These are phyloP conservation scores for Tardiomyces blankii DNA, from an alignment of 1,139 yeast genomes.

Conservation along the genomic window DNA sequence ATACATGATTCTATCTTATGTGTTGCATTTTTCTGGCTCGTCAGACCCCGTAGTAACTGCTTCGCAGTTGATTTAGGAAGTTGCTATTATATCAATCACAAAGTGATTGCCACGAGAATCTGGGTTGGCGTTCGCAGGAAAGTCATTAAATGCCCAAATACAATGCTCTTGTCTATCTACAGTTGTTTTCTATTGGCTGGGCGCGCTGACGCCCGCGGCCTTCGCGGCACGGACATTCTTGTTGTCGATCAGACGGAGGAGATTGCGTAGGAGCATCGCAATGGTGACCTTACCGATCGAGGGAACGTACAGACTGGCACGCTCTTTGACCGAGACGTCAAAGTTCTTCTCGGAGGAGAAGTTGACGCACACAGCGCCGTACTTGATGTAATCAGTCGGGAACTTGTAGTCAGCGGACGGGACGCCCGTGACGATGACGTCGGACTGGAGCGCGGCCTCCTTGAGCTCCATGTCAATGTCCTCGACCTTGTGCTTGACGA, in stretches of 20 bases:
- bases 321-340: conserved; percentile 61
- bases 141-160: background rate
- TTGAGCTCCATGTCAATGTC: conserved; percentile 43
- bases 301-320: conserved; percentile 88
- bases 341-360: conserved; percentile 87
- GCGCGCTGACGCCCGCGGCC: background rate
- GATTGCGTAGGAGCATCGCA: conserved; percentile 81
- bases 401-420: conserved; percentile 77
- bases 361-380: conserved; percentile 86
- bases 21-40: background rate
- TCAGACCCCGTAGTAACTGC: no score
- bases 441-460: conserved; percentile 63
- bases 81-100: no score
- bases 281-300: conserved; percentile 94
- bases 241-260: conserved; percentile 69
- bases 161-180: background rate
- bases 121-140: no score
- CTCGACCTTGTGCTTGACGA: conserved; percentile 78
- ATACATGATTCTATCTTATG: background rate
- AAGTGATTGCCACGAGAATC: no score
- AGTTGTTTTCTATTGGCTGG: background rate
- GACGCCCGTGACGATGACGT: conserved; percentile 92
- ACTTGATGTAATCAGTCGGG: conserved; percentile 65
- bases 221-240: conserved; percentile 18
- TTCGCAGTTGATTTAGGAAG: no score